Evolutionary conservation across 495 filamentous ascomycete species (phyloP), one percentile per base, ranked within the genome.

Genomic region (Penicillium salamii): DNA sequence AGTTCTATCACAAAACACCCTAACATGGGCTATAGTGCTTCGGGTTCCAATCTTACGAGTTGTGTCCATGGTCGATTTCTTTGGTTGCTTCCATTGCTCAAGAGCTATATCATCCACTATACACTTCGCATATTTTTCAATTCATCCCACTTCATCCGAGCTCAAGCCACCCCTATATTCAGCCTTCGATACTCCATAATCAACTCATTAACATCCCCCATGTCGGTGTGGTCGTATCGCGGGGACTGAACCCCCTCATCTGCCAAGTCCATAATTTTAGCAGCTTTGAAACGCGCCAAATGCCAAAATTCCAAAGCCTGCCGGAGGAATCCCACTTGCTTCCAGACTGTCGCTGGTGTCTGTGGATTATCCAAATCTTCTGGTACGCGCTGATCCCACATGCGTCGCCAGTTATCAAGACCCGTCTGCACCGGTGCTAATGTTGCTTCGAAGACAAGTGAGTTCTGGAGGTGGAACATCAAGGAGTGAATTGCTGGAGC

Each of bases 281-380:
- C 44, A 0, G 54, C 41, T 13, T 62, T 56, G 12, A 67, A 59
- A 4, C 58, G 49, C 28, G 63, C 63, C 14, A 63, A 41, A 11
- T 66, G 63, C 63, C 60, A 66, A 14, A 66, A 66, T 28, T 66
- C 63, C 15, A 60, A 55, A 0, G 60, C 58, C 6, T 56, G 58
- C 5, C 55, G 50, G 6, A 59, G 47, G 36, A 63, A 66, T 6
- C 63, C 63, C 7, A 63, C 44, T 36, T 61, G 58, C 31, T 59
- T 66, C 63, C 63, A 66, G n/a, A 62, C 29, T 11, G 51, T 59
- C 7, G 42, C 43, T 0, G 57, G 50, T 2, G 42, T 51, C 14
- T 59, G 49, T 5, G 57, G 60, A 15, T 59, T 51, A 18, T 52
- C 42, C 7, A 9, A 41, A 29, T 66, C 60, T 45, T 66, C 63